Evolutionary conservation across 768 basidiomycete genomes (phyloP), one percentile per base, ranked within the genome.

Genomic region (Gymnopilus dilepis): DNA sequence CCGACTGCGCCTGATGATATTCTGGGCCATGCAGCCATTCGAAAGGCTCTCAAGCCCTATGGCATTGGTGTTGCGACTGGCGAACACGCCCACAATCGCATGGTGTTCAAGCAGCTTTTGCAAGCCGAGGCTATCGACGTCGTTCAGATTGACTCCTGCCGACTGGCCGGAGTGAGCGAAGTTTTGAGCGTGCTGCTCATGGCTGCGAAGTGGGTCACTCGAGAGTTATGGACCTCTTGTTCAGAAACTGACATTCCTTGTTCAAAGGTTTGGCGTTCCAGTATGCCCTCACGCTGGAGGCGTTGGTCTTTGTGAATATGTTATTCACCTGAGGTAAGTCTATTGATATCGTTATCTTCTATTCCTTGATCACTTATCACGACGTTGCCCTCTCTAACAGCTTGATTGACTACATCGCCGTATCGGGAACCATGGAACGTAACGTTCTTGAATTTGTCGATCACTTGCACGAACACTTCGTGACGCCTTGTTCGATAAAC

Each of bases 201-300:
- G 94, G 87, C 93, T 8, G 89, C 92, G 64, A 95, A 95, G 89
- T 89, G 81, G 31, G 33, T 60, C 26, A 48, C 24, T 22, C 19
- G 31, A 42, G 26, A 65, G 37, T 22, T 53, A 43, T n/a, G n/a
- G n/a, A 34, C 54, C 21, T 21, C 33, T 13, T 6, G 12, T 22
- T 19, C 15, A 19, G 3, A 28, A n/a, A 6, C 33, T 50, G 19
- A 59, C 31, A 34, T 38, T 37, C 4, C 45, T 48, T 9, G 8
- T 37, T 37, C 26, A 28, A 30, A 91, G 89, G 68, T 94, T 92
- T 69, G 91, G 91, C 48, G 82, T 94, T 31, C 87, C 90, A 3
- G 92, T 95, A 13, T 95, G 93, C 70, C 96, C 96, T 9, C 96
- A 98, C 72, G 95, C 96, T 0, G 96, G 96, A 38, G 96, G 96